phyloP scores from a whole-genome alignment of 345 rosid species.

The Syzygium aqueum region DNA sequence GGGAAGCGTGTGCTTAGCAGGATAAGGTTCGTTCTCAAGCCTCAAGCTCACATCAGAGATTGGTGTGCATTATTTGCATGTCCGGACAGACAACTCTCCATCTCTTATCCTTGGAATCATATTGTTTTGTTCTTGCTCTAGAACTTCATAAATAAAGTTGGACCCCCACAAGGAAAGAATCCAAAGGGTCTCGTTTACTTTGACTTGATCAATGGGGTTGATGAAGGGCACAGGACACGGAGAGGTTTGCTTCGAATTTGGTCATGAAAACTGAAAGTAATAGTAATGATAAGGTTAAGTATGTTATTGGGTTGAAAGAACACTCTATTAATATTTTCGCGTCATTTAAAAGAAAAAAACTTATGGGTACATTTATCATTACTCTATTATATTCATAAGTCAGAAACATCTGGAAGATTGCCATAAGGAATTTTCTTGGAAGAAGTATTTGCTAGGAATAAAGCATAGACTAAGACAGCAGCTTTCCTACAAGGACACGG shows the following conservation, averaged over 20 bases:
- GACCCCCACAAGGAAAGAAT: not conserved
- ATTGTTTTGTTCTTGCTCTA: not conserved
- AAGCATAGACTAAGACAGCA: not conserved
- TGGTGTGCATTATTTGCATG: not conserved
- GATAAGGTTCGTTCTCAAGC: not conserved
- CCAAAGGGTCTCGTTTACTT: not conserved
- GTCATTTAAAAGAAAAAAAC: not conserved
- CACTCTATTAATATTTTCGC: not conserved
- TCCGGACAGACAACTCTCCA: not conserved
- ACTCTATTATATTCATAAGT: not conserved
- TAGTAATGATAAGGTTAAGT: not conserved
- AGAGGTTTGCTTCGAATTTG: not conserved
- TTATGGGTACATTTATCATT: not conserved
- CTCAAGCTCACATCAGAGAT: not conserved
- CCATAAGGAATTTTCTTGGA: not conserved
- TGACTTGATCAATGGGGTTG: not conserved
- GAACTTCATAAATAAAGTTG: not conserved
- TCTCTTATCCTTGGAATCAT: not conserved
- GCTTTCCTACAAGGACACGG: not conserved
- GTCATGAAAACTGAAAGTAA: not conserved
- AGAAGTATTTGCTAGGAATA: not conserved
- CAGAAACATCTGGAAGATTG: not conserved
- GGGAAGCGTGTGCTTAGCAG: not conserved
- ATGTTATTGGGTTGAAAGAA: not conserved
- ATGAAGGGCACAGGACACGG: not conserved